Base-by-base conservation (phyloP, 2,329 filamentous ascomycete genomes). In the Domatiomyces globalis region DNA sequence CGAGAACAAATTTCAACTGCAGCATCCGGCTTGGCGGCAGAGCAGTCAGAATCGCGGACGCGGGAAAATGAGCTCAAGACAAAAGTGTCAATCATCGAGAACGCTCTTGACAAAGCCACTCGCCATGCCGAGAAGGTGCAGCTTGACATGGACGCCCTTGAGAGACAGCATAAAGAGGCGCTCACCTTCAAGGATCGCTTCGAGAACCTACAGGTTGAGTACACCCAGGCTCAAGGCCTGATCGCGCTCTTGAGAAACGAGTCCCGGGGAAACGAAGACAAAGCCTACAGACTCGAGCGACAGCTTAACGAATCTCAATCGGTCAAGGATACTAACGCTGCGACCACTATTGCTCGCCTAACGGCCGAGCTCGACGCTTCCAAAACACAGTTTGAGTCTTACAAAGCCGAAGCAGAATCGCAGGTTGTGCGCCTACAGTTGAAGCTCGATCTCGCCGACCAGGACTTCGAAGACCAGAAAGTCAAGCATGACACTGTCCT, bases 1-100 rank as follows among this genome's bases (percentile, higher is more conserved):
- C 89, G 96, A 67, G 79, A 87, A 56, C 87, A 95, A 60, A 90
- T 96, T 83, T 78, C 81, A 29, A 74, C 74, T 51, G 85, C 87
- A 47, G 83, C 86, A 49, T 80, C 80, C 46, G 84, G 94, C 55
- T 81, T 95, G 55, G 81, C 84, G 19, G 81, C 85, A 61, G 89
- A 96, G 63, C 90, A 89, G 63, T 80, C 84, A 27, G 76, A 78
- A 36, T 89, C 85, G 69, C 80, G 81, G 61, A 84, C 85, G 69
- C 84, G 69, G 52, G 78, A 81, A 59, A 73, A 80, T 52, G 72
- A 77, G n/a, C 71, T 77, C 46, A 66, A 71, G 52, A 70, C 71
- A 56, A 73, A 70, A 55, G 74, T 77, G 51, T 76, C 79, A 49
- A 65, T 75, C 29, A 67, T 81, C 43, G 73, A 73, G 53, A 72